Evolutionary conservation across 176 grass and related monocot species (phyloP), one percentile per base, ranked within the genome.

Genomic region (Aegilops tauschii): DNA sequence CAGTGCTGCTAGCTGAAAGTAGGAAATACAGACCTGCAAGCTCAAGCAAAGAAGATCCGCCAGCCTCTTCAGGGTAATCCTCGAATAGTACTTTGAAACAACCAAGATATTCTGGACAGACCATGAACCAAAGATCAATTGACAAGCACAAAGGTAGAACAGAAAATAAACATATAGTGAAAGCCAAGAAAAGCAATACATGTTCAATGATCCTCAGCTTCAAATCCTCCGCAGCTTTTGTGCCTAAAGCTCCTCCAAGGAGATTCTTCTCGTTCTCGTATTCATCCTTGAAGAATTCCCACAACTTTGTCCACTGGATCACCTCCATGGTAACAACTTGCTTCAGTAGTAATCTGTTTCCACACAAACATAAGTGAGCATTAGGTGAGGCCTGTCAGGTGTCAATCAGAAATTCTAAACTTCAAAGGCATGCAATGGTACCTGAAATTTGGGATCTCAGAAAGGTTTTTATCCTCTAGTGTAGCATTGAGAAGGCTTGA

Each of bases 281-380:
- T 62, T 98, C 97, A 9, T 81, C 73, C 23, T 93, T 98, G 27
- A 88, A 90, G 37, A 80, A 92, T 37, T 93, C 92, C 97, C 96
- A 98, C 45, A 98, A 71, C 13, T 17, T 87, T 29, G 94, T 94
- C 97, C 97, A 98, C 34, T 98, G 88, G 14, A 98, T 92, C 5
- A 98, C 94, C 90, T 98, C 97, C 97, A 98, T 98, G 6, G 97
- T 98, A 71, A 98, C 92, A 29, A 98, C 80, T 69, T 96, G 92
- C 88, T 98, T 96, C 30, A 98, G 80, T 73, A 96, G 69, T 27
- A 98, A 63, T 36, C 97, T 93, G 76, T 81, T 66, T 12, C 10
- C 69, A 90, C 20, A 34, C 8, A 61, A 61, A 63, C 14, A 76
- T 31, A 65, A 61, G 30, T 83, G 10, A 34, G 65, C 20, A 63